Base-by-base conservation (phyloP, 805 yeast genomes). In the Tetrapisispora namnaoensis region DNA sequence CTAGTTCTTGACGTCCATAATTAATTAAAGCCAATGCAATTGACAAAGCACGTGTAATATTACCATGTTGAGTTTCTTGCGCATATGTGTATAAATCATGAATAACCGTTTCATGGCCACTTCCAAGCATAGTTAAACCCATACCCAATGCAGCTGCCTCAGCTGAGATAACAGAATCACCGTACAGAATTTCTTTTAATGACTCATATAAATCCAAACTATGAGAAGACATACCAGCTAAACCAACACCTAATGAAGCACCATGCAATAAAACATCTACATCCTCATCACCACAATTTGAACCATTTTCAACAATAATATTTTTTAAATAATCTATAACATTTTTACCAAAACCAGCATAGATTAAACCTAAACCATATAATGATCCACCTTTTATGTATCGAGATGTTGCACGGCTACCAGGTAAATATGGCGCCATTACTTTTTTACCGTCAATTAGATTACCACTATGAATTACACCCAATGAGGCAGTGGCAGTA, bases 401-500 rank as follows among this genome's bases (percentile, higher is more conserved):
- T 45, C 87, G 82, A 11, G 84, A 74, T 39, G 44, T 48, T 22
- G 71, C 70, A 53, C 75, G 73, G 40, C 73, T 70, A 4, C 91
- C 91, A 37, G 98, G 96, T 52, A 93, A 75, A 63, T 93, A 93
- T 20, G 98, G 98, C 55, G 83, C 83, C 63, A 93, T 76, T 45
- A 91, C 80, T 54, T 82, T 78, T 63, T 82, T 81, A 47, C 98
- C 99, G 63, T 89, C 95, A 0, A 95, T 78, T 50, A 93, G 74
- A 66, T 91, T 91, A 47, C 99, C 98, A 62, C 84, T 86, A 66
- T 93, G 98, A 56, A 93, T 90, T 30, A 91, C 98, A 63, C 99
- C 99, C 52, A 93, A 72, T 14, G 98, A 97, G 9, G 98, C 98
- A 14, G 98, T 91, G 2, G 98, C 97, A 0, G 96, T 82, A 66